Conservation (phyloP, 331 rosid species). For the Pyrus hybrid region DNA sequence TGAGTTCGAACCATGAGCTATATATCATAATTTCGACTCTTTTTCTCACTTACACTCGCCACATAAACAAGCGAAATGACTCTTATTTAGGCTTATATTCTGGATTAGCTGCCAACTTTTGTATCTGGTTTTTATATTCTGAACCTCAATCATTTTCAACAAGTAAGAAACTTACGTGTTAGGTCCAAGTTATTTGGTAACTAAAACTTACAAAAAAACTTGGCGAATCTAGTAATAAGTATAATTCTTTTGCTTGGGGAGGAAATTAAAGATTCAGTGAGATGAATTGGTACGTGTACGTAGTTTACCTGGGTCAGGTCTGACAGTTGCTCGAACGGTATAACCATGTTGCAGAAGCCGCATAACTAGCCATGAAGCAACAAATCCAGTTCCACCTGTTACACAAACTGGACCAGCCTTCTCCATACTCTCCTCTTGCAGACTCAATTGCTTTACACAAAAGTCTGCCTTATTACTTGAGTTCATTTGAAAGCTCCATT, state of each 20-base stretch:
- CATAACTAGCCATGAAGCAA: conserved; percentile 52
- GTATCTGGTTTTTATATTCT: too few relatives aligned
- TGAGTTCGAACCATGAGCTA: neutral
- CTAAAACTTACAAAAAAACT: too few relatives aligned
- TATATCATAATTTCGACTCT: too few relatives aligned
- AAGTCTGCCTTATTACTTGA: neutral
- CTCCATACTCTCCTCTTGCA: conserved; percentile 10
- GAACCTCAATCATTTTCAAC: too few relatives aligned
- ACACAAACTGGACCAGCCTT: conserved; percentile 40
- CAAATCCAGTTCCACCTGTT: conserved; percentile 54
- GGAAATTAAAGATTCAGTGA: neutral
- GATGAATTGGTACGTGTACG: neutral
- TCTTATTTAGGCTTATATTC: too few relatives aligned
- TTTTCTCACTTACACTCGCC: neutral
- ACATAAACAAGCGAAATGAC: too few relatives aligned
- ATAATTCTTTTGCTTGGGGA: too few relatives aligned
- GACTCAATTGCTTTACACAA: neutral
- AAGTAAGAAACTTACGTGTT: too few relatives aligned
- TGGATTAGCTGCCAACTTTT: too few relatives aligned
- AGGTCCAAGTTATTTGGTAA: too few relatives aligned
- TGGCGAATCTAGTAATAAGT: too few relatives aligned
- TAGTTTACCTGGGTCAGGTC: conserved; percentile 18
- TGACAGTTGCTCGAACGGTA: conserved; percentile 37
- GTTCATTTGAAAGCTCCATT: neutral
- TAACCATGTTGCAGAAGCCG: conserved; percentile 50